Base-by-base conservation (phyloP, 2,329 filamentous ascomycete species). In the Penicillium sp. region DNA sequence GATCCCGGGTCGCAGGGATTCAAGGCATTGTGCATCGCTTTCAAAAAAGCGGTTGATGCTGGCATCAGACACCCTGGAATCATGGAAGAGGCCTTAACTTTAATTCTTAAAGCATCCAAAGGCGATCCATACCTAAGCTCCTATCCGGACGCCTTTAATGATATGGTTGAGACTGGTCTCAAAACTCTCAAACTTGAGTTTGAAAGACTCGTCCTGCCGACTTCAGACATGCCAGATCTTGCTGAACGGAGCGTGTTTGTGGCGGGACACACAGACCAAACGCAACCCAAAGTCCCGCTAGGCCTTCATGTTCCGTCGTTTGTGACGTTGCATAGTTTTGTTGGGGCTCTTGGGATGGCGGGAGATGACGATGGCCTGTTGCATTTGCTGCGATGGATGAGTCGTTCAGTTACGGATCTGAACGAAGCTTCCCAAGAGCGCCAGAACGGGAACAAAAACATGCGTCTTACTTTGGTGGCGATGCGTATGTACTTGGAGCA, bases 351-450 rank as follows among this genome's bases (percentile, higher is more conserved):
- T 10, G 76, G 75, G 9, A 55, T 68, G 4, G 66, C 68, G 5
- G 65, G 66, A 49, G 76, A 78, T 48, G 67, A 69, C 33, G 64
- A 73, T 30, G 69, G 71, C 10, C 51, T 78, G 17, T 46, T 76
- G 27, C 65, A 65, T 41, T 61, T 78, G 18, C 59, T 78, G 34
- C 66, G 64, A 15, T 77, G 75, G 75, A 76, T 78, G 71, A 68
- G 63, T 24, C 59, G 59, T 36, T 68, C 65, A 51, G 63, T 66
- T 12, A 37, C 53, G 24, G 59, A 67, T 4, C 52, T 78, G 15
- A 67, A 68, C 18, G 67, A 69, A 45, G 49, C 61, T n/a, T 63
- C 69, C 17, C 67, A 72, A 8, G 67, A 74, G 47, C 60, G 59
- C 17, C 36, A 63, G n/a, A 75, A 74, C 32, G 75, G 75, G 1